phyloP scores from a whole-genome alignment of 2,329 filamentous ascomycete genomes.

The Phyllosticta ampelicida region DNA sequence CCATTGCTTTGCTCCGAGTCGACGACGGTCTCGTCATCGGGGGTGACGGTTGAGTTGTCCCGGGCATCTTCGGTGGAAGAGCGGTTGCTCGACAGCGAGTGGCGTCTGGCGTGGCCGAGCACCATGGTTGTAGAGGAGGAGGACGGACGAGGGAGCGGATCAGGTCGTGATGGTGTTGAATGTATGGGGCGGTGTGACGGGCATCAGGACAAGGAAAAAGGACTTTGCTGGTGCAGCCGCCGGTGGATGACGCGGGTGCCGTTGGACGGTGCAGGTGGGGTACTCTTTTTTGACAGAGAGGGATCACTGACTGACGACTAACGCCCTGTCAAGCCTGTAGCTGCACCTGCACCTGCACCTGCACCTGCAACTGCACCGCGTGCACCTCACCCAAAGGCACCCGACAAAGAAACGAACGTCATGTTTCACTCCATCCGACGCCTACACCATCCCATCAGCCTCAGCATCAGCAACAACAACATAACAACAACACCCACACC shows the following conservation, averaged over 20 bases:
- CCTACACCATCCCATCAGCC: too few relatives aligned
- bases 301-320: too few relatives aligned
- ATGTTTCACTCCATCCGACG: background rate
- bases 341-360: too few relatives aligned
- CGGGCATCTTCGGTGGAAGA: slow-evolving; percentile 30
- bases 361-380: too few relatives aligned
- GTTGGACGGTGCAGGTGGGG: background rate
- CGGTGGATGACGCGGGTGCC: slow-evolving; percentile 9
- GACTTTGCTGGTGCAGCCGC: slow-evolving; percentile 6
- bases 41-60: slow-evolving; percentile 26
- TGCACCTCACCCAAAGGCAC: background rate
- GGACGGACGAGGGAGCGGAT: background rate
- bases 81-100: slow-evolving; percentile 31
- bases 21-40: slow-evolving; percentile 65
- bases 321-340: too few relatives aligned
- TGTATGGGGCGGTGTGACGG: slow-evolving; percentile 7
- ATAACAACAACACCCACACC: too few relatives aligned
- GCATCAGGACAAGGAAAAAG: slow-evolving; percentile 9
- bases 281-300: too few relatives aligned
- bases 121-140: slow-evolving; percentile 29
- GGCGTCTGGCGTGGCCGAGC: slow-evolving; percentile 38
- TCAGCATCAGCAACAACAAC: background rate
- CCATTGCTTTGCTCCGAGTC: slow-evolving; percentile 92
- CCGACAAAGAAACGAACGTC: background rate
- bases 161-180: slow-evolving; percentile 1